Conservation (phyloP, 805 yeast species). For the Wickerhamiella spandovensis region DNA sequence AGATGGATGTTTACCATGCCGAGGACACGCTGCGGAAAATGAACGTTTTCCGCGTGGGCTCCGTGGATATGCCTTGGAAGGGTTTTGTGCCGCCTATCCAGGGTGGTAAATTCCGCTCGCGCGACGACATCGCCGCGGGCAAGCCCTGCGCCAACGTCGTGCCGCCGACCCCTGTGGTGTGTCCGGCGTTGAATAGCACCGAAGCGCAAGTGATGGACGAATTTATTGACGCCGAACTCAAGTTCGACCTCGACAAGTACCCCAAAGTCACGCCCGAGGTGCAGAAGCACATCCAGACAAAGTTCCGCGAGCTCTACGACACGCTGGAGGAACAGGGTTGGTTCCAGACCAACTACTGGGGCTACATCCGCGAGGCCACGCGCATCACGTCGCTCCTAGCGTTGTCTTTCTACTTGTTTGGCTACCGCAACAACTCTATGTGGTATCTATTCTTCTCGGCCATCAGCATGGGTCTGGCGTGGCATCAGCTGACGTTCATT, state of each 20-base stretch:
- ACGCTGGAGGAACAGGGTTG: slow-evolving; percentile 42
- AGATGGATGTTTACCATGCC: slow-evolving; percentile 72
- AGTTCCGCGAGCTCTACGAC: slow-evolving; percentile 49
- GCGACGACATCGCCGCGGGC: slow-evolving; percentile 19
- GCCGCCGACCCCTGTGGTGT: not conserved
- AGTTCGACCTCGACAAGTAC: slow-evolving; percentile 38
- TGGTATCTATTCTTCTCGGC: slow-evolving; percentile 44
- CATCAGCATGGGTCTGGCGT: slow-evolving; percentile 51
- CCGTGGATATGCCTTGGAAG: slow-evolving; percentile 50
- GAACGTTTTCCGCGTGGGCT: slow-evolving; percentile 50
- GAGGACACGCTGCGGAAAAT: slow-evolving; percentile 42
- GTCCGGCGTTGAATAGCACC: not conserved
- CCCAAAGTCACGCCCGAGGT: slow-evolving; percentile 61
- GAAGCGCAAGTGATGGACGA: slow-evolving; percentile 31
- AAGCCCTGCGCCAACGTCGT: not conserved
- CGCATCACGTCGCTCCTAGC: slow-evolving; percentile 45
- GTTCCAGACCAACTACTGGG: slow-evolving; percentile 62
- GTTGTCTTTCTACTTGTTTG: slow-evolving; percentile 37
- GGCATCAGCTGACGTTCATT: slow-evolving; percentile 83
- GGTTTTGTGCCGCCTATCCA: slow-evolving; percentile 80
- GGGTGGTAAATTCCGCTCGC: slow-evolving; percentile 43
- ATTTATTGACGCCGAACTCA: slow-evolving; percentile 38
- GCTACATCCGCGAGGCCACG: slow-evolving; percentile 53
- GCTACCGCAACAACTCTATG: slow-evolving; percentile 17
- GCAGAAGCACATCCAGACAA: slow-evolving; percentile 41